Base-by-base conservation (phyloP, 2,329 filamentous ascomycete species). In the Cladobotryum mycophilum region DNA sequence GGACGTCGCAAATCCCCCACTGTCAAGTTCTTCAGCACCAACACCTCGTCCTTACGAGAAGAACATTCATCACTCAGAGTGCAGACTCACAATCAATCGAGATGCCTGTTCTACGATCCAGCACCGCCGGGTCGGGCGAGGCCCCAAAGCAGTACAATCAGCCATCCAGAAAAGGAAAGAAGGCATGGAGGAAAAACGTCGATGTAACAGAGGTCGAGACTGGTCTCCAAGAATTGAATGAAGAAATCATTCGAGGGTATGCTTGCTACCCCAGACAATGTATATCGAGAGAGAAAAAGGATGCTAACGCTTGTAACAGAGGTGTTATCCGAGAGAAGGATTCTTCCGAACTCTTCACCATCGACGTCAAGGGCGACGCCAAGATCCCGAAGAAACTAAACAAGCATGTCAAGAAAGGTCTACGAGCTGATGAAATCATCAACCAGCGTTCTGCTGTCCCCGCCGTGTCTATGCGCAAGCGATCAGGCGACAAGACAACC, bases 121-220 rank as follows among this genome's bases (percentile, higher is more conserved):
- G 69, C 45, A 58, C 58, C 9, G 68, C 74, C 38, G 77, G 71
- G 53, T 70, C 78, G 35, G 69, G 71, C 12, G 70, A 76, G 35
- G 86, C 88, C 15, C 91, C 90, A 11, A 82, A 85, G 56, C 89
- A 95, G 59, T 84, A 86, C 71, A 90, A 82, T 56, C 93, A 99
- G 69, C 82, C 90, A 22, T 97, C 92, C 5, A 81, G 93, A 66
- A 99, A 99, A 69, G 93, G 95, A 61, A 97, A 97, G 73, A 97
- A 95, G 74, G 92, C 93, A 33, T 99, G 93, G 93, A 82, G 93
- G 65, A 99, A 97, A 70, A 96, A 99, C 72, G 89, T 99, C 69
- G 89, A 99, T 70, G 81, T 97, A 55, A 86, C 88, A 25, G 85
- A 95, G 55, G 81, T 99, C 22, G 80, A 92, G 61, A 74, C 86